Evolutionary conservation across 2,329 filamentous ascomycete species (phyloP).

Genomic region (Pyricularia pennisetigena): DNA sequence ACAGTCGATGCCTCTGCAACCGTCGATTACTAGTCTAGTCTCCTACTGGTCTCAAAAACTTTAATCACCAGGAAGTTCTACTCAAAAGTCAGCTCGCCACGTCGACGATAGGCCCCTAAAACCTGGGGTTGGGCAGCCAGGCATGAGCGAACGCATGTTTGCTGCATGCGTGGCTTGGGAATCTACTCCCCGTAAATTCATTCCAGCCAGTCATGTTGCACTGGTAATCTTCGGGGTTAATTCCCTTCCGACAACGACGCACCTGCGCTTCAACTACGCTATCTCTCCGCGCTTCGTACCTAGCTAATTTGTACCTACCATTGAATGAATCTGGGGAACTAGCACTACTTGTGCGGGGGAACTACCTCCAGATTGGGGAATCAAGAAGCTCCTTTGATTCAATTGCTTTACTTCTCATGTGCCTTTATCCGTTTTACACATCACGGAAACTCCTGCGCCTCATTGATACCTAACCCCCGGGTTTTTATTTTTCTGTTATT

Average conservation of each 20-base stretch:
- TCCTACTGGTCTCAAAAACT: not conserved
- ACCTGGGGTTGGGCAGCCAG: slow-evolving; percentile 4
- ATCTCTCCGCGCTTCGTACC: not conserved
- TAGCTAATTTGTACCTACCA: not conserved
- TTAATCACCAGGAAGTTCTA: not conserved
- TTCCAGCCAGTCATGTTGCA: slow-evolving; percentile 1
- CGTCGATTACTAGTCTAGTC: no score
- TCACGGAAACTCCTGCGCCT: not conserved
- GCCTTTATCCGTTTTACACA: not conserved
- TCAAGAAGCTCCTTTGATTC: not conserved
- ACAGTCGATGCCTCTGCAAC: not conserved
- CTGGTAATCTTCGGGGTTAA: not conserved
- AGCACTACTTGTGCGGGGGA: not conserved
- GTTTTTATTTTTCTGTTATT: not conserved
- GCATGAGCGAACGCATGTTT: slow-evolving; percentile 1
- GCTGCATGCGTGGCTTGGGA: slow-evolving; percentile 4
- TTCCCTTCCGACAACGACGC: not conserved
- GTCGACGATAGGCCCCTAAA: not conserved
- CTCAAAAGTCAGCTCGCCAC: not conserved
- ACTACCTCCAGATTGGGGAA: not conserved
- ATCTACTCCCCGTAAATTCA: not conserved
- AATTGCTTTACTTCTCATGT: not conserved
- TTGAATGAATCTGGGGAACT: not conserved
- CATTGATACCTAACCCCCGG: not conserved
- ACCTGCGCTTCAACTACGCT: not conserved